Evolutionary conservation across 306 rosid species (phyloP).

Genomic region (Biancaea sappan): DNA sequence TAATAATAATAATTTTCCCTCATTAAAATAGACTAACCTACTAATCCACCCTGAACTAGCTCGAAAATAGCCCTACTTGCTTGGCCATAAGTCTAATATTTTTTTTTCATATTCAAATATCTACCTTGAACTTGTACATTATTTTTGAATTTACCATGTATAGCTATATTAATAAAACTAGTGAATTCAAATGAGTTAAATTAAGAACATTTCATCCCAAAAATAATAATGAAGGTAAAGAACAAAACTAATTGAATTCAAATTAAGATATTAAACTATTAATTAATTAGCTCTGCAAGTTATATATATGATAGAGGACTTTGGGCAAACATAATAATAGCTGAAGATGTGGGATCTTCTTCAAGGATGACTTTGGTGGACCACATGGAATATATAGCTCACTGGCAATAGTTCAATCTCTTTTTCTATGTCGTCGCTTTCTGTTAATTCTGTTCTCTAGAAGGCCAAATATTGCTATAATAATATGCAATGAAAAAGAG

Average conservation of each 20-base stretch:
- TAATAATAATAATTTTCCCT: too few relatives aligned
- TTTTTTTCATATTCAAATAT: too few relatives aligned
- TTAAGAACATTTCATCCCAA: neutral
- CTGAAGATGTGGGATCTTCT: slow-evolving; percentile 37
- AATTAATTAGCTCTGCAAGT: neutral
- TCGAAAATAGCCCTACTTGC: too few relatives aligned
- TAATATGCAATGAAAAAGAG: slow-evolving; percentile 19
- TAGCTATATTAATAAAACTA: too few relatives aligned
- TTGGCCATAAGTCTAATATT: too few relatives aligned
- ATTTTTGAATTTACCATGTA: too few relatives aligned
- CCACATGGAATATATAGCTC: slow-evolving; percentile 40
- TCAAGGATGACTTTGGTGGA: slow-evolving; percentile 38
- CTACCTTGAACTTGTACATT: too few relatives aligned
- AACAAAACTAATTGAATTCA: too few relatives aligned
- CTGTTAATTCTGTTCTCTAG: slow-evolving; percentile 34
- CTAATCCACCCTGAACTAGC: too few relatives aligned
- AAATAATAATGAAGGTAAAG: slow-evolving; percentile 6
- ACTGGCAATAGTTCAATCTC: slow-evolving; percentile 18
- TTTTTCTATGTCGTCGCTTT: slow-evolving; percentile 37
- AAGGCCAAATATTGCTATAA: slow-evolving; percentile 5
- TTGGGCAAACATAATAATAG: slow-evolving; percentile 38
- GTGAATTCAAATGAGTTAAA: neutral
- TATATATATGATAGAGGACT: neutral
- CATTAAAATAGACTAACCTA: too few relatives aligned
- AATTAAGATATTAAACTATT: slow-evolving; percentile 8